phyloP scores from a whole-genome alignment of 2,329 filamentous ascomycete genomes.

The Neonectria magnoliae region DNA sequence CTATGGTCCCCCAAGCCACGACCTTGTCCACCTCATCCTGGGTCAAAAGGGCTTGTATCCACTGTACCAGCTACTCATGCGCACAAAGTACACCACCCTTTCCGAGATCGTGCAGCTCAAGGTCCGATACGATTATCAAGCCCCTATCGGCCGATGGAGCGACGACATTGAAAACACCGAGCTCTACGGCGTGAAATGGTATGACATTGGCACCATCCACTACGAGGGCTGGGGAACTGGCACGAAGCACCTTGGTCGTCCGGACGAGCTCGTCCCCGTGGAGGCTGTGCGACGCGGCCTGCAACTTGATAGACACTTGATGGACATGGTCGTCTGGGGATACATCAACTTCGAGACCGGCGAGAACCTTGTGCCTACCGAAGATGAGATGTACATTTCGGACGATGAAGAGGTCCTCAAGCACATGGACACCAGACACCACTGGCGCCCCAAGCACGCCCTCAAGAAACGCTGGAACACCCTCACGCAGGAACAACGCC shows the following conservation, averaged over 20 bases:
- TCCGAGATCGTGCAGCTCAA: slow-evolving; percentile 66
- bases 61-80: slow-evolving; percentile 69
- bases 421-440: slow-evolving; percentile 46
- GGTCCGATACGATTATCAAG: slow-evolving; percentile 65
- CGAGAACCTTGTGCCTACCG: slow-evolving; percentile 59
- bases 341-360: slow-evolving; percentile 64
- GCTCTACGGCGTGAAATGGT: slow-evolving; percentile 62
- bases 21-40: slow-evolving; percentile 67
- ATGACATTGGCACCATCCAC: slow-evolving; percentile 62
- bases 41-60: slow-evolving; percentile 65
- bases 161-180: slow-evolving; percentile 28
- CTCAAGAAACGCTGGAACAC: slow-evolving; percentile 56
- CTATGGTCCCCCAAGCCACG: slow-evolving; percentile 59
- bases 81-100: slow-evolving; percentile 59
- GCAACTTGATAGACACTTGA: slow-evolving; percentile 61
- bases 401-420: slow-evolving; percentile 54
- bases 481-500: slow-evolving; percentile 50
- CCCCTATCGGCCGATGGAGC: slow-evolving; percentile 47
- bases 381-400: slow-evolving; percentile 62
- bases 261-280: slow-evolving; percentile 67
- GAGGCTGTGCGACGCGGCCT: slow-evolving; percentile 66
- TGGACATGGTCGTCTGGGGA: slow-evolving; percentile 71
- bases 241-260: slow-evolving; percentile 58
- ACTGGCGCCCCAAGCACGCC: slow-evolving; percentile 58
- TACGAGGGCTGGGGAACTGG: slow-evolving; percentile 67